phyloP scores from a whole-genome alignment of 495 filamentous ascomycete genomes.

The Penicillium ochrochloron region DNA sequence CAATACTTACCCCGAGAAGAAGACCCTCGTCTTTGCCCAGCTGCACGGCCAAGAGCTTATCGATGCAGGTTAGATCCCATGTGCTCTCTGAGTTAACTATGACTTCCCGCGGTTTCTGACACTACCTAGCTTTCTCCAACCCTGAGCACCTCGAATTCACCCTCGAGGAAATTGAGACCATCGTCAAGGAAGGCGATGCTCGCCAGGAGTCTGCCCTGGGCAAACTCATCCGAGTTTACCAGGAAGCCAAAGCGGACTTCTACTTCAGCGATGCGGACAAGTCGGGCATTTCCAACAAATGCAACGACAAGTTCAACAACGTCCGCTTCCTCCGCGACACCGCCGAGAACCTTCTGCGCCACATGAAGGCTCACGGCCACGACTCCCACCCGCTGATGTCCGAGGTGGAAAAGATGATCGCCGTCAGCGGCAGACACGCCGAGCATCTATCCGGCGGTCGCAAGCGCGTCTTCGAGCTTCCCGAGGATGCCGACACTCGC shows the following conservation, averaged over 20 bases:
- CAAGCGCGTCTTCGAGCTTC: constrained; percentile 47
- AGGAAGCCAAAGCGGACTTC: constrained; percentile 45
- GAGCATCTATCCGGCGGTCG: constrained; percentile 47
- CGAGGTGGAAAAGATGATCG: constrained; percentile 39
- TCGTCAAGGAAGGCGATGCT: not conserved
- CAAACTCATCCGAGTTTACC: constrained; percentile 42
- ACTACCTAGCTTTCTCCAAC: not conserved
- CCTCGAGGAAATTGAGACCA: not conserved
- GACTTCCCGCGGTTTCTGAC: not conserved
- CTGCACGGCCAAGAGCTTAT: constrained; percentile 18
- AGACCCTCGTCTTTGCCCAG: constrained; percentile 13
- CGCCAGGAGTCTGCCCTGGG: constrained; percentile 20
- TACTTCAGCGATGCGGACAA: constrained; percentile 28
- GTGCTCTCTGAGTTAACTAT: not conserved
- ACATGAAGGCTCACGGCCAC: constrained; percentile 34
- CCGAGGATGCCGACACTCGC: constrained; percentile 4
- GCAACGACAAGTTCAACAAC: constrained; percentile 29
- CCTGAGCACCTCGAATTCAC: not conserved
- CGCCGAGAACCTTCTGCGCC: constrained; percentile 48
- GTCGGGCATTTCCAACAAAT: constrained; percentile 14
- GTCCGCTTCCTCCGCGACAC: constrained; percentile 56
- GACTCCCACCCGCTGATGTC: constrained; percentile 31
- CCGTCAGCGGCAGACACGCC: constrained; percentile 37
- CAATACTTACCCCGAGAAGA: not conserved
- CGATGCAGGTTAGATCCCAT: constrained; percentile 1